Evolutionary conservation across 371 early-diverging fungal genomes (phyloP).

Genomic region (Lichtheimia ornata): DNA sequence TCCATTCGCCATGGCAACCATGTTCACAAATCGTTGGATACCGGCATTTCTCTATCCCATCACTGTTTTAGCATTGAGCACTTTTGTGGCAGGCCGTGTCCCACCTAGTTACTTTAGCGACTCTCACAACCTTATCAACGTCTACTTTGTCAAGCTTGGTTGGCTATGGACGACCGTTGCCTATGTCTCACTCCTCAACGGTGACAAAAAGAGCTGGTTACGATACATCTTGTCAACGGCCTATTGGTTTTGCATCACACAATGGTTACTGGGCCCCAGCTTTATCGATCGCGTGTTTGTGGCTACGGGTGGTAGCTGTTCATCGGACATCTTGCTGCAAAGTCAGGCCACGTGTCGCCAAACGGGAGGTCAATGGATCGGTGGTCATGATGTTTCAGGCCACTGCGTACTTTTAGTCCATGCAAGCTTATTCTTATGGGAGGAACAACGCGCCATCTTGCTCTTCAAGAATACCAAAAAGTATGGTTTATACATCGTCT

Average conservation of each 20-base stretch:
- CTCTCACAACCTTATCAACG: slow-evolving; percentile 78
- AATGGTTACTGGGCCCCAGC: slow-evolving; percentile 83
- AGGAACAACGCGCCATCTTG: slow-evolving; percentile 57
- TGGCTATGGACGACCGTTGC: slow-evolving; percentile 81
- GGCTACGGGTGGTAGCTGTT: slow-evolving; percentile 69
- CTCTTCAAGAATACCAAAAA: slow-evolving; percentile 12
- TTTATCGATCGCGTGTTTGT: slow-evolving; percentile 79
- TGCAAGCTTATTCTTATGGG: slow-evolving; percentile 78
- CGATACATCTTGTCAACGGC: slow-evolving; percentile 71
- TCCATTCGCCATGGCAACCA: no score
- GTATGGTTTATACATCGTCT: slow-evolving; percentile 15
- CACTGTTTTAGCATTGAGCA: slow-evolving; percentile 25
- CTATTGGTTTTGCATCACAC: slow-evolving; percentile 83
- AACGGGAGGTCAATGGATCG: slow-evolving; percentile 73
- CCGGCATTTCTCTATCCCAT: not conserved
- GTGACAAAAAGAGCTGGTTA: not conserved
- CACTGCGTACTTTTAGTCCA: slow-evolving; percentile 90
- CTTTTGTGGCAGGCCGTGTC: slow-evolving; percentile 3
- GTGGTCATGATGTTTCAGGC: slow-evolving; percentile 85
- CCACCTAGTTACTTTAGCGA: slow-evolving; percentile 58
- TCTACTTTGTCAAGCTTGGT: slow-evolving; percentile 77
- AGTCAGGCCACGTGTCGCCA: slow-evolving; percentile 53
- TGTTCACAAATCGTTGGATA: not conserved
- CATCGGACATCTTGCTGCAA: not conserved
- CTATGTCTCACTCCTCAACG: slow-evolving; percentile 19